Evolutionary conservation across 345 rosid genomes (phyloP).

Genomic region (Carallia brachiata): DNA sequence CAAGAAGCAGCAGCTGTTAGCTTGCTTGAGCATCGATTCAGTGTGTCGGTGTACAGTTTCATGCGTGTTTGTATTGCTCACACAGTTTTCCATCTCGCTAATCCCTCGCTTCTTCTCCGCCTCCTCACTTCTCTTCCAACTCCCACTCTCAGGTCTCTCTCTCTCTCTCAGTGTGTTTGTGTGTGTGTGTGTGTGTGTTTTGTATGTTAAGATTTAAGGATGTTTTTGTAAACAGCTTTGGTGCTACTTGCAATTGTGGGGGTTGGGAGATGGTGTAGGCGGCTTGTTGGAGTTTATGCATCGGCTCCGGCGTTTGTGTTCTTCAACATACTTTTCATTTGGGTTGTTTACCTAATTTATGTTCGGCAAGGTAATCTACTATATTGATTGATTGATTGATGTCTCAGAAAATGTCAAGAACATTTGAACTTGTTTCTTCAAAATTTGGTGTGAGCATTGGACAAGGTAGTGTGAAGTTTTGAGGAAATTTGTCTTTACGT

Average conservation of each 20-base stretch:
- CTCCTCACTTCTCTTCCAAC: slow-evolving; percentile 36
- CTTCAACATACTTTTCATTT: slow-evolving; percentile 38
- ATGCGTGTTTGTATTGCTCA: slow-evolving; percentile 34
- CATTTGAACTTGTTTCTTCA: neutral
- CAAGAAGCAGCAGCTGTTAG: neutral
- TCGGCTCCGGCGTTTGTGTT: slow-evolving; percentile 60
- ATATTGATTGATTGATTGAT: neutral
- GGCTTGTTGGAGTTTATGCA: slow-evolving; percentile 40
- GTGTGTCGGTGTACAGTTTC: slow-evolving; percentile 39
- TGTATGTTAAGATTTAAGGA: neutral
- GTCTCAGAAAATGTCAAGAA: no score
- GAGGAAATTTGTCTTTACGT: no score
- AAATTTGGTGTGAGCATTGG: no score
- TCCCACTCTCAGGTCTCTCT: slow-evolving; percentile 43
- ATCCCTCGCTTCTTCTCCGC: slow-evolving; percentile 47
- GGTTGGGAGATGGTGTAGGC: slow-evolving; percentile 43
- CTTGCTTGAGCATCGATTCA: slow-evolving; percentile 10
- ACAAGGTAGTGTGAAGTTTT: no score
- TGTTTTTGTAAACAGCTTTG: slow-evolving; percentile 30
- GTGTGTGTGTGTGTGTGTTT: neutral
- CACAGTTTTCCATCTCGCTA: slow-evolving; percentile 40
- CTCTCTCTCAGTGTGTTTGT: neutral
- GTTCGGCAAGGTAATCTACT: slow-evolving; percentile 41
- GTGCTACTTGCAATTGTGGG: slow-evolving; percentile 36
- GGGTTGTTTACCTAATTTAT: slow-evolving; percentile 41